Evolutionary conservation across 352 stramenopile species (phyloP), one percentile per base, ranked within the genome.

Genomic region (Peronospora destructor): DNA sequence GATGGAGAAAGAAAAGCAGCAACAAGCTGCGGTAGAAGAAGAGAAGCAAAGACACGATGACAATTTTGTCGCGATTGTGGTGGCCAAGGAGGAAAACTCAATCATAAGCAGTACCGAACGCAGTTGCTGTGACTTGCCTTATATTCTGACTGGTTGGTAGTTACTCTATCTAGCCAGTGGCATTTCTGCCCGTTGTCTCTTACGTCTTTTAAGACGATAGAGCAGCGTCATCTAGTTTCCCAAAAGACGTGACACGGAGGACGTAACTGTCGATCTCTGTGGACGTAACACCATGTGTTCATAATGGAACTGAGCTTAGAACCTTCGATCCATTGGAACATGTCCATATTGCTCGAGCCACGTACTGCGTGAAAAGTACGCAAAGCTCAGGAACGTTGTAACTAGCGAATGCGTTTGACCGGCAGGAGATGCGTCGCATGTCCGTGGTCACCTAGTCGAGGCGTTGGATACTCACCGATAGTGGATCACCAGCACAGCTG

Each of bases 361-460:
- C 35, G 66, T 72, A 47, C 83, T 84, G 56, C 75, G 75, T 25
- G 64, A 69, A 44, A 87, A 57, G 70, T 84, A 89, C 29, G 74
- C 69, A 52, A 84, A 87, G 38, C 61, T 74, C 38, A 87, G 59
- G 50, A 90, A 87, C 26, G 79, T 90, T 23, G 79, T 74, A 65
- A 90, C 78, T 76, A 90, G 25, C 76, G 78, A 68, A 90, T 85
- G 45, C 76, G 76, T 58, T 86, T 86, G 56, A 87, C 78, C 6
- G 78, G 78, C 32, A 87, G 59, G 52, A 90, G 43, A 29, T 86
- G 73, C 57, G 78, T 90, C 16, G 75, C 78, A 48, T 90, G 78
- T 16, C 78, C 78, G 48, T 89, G 78, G 60, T 89, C 78, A 45
- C 78, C 71, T 26, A 89, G 60, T 13, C 71, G 71, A 21, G 41